Conservation (phyloP, 495 filamentous ascomycete genomes). For the Lasiosphaeriaceae sp. region DNA sequence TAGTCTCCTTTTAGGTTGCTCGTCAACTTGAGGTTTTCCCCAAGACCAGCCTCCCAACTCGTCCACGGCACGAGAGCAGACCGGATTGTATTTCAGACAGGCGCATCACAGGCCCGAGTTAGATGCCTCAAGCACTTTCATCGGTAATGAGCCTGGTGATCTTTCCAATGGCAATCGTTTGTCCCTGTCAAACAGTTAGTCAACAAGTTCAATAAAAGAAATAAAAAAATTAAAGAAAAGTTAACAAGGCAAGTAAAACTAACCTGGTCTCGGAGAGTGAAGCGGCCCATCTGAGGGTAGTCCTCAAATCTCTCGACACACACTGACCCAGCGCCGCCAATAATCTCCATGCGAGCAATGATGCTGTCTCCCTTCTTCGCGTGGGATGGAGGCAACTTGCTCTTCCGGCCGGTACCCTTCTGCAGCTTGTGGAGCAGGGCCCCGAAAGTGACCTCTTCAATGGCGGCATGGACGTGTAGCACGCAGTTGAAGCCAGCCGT, state of each 20-base stretch:
- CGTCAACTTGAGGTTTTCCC: no score
- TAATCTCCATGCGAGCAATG: slow-evolving; percentile 86
- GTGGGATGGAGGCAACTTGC: slow-evolving; percentile 87
- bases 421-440: slow-evolving; percentile 89
- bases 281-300: slow-evolving; percentile 89
- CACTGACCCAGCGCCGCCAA: slow-evolving; percentile 75
- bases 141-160: slow-evolving; percentile 73
- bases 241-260: slow-evolving; percentile 40
- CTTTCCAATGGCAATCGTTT: slow-evolving; percentile 97
- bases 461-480: slow-evolving; percentile 84
- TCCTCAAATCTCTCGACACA: slow-evolving; percentile 93
- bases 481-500: slow-evolving; percentile 79
- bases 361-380: slow-evolving; percentile 89
- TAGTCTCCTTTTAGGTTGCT: no score
- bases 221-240: neutral
- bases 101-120: neutral
- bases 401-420: slow-evolving; percentile 91
- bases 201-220: slow-evolving; percentile 1
- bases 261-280: slow-evolving; percentile 93
- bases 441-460: slow-evolving; percentile 90
- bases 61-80: no score
- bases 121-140: slow-evolving; percentile 21
- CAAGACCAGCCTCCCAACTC: no score
- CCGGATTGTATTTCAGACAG: no score
- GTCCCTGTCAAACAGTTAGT: slow-evolving; percentile 52